phyloP scores from a whole-genome alignment of 306 rosid genomes.

The Sindora glabra region DNA sequence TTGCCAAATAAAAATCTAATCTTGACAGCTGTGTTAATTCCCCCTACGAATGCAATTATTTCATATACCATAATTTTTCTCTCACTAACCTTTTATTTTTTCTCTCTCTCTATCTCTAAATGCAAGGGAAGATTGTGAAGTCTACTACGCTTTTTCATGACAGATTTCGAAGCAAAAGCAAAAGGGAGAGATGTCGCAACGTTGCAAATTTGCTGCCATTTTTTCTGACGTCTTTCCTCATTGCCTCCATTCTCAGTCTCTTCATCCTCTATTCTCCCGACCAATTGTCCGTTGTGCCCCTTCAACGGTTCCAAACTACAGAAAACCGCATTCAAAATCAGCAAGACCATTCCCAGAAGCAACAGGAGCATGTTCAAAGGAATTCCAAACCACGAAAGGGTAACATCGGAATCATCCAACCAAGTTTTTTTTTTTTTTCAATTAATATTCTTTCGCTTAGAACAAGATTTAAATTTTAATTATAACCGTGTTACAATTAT shows the following conservation, averaged over 20 bases:
- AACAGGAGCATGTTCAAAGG: neutral
- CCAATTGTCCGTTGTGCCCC: conserved; percentile 19
- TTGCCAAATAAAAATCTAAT: too few species aligned
- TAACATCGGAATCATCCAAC: conserved; percentile 1
- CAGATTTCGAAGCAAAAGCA: conserved; percentile 17
- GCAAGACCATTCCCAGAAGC: conserved; percentile 7
- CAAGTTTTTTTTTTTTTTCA: too few species aligned
- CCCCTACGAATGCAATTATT: too few species aligned
- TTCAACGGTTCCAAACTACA: conserved; percentile 16
- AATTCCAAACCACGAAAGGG: conserved; percentile 27
- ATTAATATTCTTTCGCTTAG: too few species aligned
- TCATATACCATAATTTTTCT: conserved; percentile 3
- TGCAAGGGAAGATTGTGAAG: conserved; percentile 34
- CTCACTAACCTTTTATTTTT: neutral
- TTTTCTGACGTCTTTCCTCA: conserved; percentile 29
- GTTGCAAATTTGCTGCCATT: conserved; percentile 32
- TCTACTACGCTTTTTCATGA: conserved; percentile 17
- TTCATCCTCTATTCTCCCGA: conserved; percentile 41
- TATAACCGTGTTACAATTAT: too few species aligned
- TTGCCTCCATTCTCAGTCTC: conserved; percentile 36
- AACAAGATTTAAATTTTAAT: too few species aligned
- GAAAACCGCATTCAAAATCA: conserved; percentile 13
- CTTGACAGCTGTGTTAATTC: too few species aligned
- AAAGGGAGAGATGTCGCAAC: conserved; percentile 32
- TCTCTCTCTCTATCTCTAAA: neutral